Evolutionary conservation across 192 early-diverging fungal species (phyloP).

Genomic region (Coemansia sp.): DNA sequence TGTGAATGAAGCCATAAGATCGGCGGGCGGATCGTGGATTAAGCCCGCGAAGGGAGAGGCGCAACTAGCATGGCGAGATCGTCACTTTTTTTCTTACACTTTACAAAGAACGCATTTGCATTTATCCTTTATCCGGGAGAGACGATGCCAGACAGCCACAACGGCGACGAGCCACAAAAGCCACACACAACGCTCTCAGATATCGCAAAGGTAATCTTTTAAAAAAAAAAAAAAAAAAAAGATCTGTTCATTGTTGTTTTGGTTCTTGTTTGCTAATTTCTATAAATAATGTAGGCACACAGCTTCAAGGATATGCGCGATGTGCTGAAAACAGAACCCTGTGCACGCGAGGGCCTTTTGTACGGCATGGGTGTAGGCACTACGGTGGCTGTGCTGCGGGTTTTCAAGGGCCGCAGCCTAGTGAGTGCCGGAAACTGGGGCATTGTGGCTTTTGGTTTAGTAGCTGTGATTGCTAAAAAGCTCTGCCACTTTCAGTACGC

Average conservation of each 20-base stretch:
- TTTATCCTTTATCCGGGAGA: neutral
- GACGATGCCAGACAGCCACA: neutral
- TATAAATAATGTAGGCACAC: slow-evolving; percentile 41
- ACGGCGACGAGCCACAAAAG: slow-evolving; percentile 16
- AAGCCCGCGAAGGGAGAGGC: neutral
- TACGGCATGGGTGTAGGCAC: slow-evolving; percentile 41
- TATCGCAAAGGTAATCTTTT: slow-evolving; percentile 28
- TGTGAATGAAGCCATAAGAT: neutral
- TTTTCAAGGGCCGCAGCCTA: slow-evolving; percentile 33
- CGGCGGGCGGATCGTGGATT: slow-evolving; percentile 2
- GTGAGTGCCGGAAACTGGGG: slow-evolving; percentile 51
- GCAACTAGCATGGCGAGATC: neutral
- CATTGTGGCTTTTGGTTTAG: slow-evolving; percentile 27
- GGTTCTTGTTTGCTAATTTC: neutral
- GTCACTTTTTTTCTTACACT: neutral
- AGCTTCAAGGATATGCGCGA: slow-evolving; percentile 20
- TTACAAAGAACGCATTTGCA: slow-evolving; percentile 1
- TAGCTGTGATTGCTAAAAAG: slow-evolving; percentile 31
- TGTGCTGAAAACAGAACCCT: slow-evolving; percentile 30
- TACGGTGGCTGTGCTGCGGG: slow-evolving; percentile 33
- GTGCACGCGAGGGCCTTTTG: slow-evolving; percentile 51
- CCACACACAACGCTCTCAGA: slow-evolving; percentile 27
- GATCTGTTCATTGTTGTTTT: slow-evolving; percentile 6
- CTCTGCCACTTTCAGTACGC: slow-evolving; percentile 47
- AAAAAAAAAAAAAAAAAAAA: neutral